These are phyloP conservation scores for Ophiocordyceps camponoti-leonardi DNA, from an alignment of 2,329 filamentous ascomycete genomes.

Conservation along the genomic window DNA sequence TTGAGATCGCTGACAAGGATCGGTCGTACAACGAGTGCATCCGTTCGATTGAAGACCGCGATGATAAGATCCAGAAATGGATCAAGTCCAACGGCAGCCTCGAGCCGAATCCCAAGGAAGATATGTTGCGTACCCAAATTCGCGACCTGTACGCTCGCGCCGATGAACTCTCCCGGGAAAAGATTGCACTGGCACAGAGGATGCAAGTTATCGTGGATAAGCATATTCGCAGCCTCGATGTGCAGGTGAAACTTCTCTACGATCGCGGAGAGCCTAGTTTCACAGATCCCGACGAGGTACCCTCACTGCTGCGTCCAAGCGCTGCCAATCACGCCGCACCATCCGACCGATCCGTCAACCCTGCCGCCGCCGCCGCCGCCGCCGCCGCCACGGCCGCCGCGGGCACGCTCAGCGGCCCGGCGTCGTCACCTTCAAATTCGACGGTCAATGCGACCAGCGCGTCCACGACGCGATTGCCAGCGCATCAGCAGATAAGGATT, in stretches of 20 bases:
- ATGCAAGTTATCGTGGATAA: constrained; percentile 42
- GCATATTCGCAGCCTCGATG: constrained; percentile 44
- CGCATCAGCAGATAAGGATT: constrained; percentile 27
- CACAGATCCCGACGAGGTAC: constrained; percentile 43
- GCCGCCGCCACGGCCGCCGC: constrained; percentile 1
- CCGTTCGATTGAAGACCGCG: constrained; percentile 52
- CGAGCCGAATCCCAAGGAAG: constrained; percentile 59
- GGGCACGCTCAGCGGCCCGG: constrained; percentile 4
- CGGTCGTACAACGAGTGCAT: constrained; percentile 51
- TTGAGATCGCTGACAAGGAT: constrained; percentile 71
- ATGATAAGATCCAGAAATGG: constrained; percentile 63
- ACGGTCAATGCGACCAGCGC: constrained; percentile 20
- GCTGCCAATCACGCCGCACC: constrained; percentile 31
- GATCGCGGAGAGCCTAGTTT: constrained; percentile 45
- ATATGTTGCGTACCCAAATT: constrained; percentile 47
- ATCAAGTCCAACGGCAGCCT: constrained; percentile 63
- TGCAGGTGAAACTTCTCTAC: constrained; percentile 43
- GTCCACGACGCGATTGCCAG: constrained; percentile 23
- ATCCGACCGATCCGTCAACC: constrained; percentile 23
- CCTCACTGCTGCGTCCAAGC: constrained; percentile 42
- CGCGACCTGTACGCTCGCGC: constrained; percentile 50
- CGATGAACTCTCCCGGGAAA: constrained; percentile 57
- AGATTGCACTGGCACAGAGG: constrained; percentile 52
- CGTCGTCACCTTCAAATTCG: constrained; percentile 10
- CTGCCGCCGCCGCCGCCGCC: constrained; percentile 17